Conservation (phyloP, 2,329 filamentous ascomycete species). For the Ophiostoma populinum region DNA sequence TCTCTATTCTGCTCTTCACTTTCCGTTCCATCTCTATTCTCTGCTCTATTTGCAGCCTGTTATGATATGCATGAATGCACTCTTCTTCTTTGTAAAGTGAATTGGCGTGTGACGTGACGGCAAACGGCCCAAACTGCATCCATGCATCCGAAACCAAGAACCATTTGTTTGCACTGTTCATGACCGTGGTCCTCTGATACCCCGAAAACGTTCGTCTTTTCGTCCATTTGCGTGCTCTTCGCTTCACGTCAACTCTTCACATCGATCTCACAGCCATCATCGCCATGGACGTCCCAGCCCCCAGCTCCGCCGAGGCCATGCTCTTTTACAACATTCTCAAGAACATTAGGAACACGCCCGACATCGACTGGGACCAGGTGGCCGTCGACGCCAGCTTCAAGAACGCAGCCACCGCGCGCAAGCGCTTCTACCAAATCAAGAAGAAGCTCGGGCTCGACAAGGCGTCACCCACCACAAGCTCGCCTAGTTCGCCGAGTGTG, state of each 20-base stretch:
- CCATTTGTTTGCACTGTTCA: too few species aligned
- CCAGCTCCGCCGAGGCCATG: conserved; percentile 23
- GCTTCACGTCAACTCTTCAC: neutral
- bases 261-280: neutral
- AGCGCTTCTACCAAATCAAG: conserved; percentile 32
- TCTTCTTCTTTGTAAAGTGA: neutral
- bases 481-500: conserved; percentile 1
- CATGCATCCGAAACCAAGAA: too few species aligned
- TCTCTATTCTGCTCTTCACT: neutral
- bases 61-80: too few species aligned
- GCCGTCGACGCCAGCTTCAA: conserved; percentile 26
- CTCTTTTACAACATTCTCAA: conserved; percentile 29
- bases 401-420: conserved; percentile 24
- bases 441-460: conserved; percentile 24
- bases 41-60: too few species aligned
- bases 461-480: neutral
- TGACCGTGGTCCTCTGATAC: too few species aligned
- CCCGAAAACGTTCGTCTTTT: too few species aligned
- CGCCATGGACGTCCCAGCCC: conserved; percentile 14
- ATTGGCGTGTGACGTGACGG: too few species aligned
- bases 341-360: conserved; percentile 24
- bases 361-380: conserved; percentile 30
- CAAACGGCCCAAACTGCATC: too few species aligned
- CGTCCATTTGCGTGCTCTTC: too few species aligned
- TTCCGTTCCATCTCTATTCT: neutral